A percentile compares a stretch with the other conserved stretches of the same genome.
Conservation (phyloP, 805 yeast genomes). For the Candida michaelii region DNA sequence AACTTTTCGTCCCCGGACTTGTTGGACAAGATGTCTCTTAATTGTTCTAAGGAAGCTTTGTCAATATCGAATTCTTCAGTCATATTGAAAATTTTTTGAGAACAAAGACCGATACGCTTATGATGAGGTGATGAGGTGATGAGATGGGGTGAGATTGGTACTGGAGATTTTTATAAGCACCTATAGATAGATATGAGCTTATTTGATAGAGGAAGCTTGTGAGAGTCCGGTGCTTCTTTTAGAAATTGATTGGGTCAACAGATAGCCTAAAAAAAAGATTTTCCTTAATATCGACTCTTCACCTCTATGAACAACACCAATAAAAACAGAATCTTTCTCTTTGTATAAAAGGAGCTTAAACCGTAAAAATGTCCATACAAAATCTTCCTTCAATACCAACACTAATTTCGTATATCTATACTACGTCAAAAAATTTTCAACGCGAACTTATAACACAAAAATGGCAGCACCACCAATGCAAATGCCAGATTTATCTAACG, state of each 20-base stretch:
- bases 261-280: too few relatives aligned
- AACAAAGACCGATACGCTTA: constrained; percentile 3
- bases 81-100: constrained; percentile 10
- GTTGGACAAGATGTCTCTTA: constrained; percentile 70
- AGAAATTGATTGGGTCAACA: too few relatives aligned
- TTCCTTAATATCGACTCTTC: neutral
- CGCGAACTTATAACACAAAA: constrained; percentile 9
- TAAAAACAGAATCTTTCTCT: too few relatives aligned
- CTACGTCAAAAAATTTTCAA: constrained; percentile 10
- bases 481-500: constrained; percentile 94
- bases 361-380: neutral
- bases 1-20: constrained; percentile 67
- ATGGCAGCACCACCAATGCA: constrained; percentile 24
- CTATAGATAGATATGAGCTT: too few relatives aligned
- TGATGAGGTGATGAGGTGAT: neutral
- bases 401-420: neutral
- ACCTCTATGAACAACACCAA: neutral
- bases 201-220: too few relatives aligned
- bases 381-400: neutral
- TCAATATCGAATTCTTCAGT: constrained; percentile 35
- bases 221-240: too few relatives aligned
- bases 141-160: too few relatives aligned
- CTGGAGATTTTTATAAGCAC: too few relatives aligned
- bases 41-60: constrained; percentile 53
- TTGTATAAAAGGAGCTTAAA: too few relatives aligned